Conservation (phyloP, 768 basidiomycete genomes). For the Mycena olivaceomarginata region DNA sequence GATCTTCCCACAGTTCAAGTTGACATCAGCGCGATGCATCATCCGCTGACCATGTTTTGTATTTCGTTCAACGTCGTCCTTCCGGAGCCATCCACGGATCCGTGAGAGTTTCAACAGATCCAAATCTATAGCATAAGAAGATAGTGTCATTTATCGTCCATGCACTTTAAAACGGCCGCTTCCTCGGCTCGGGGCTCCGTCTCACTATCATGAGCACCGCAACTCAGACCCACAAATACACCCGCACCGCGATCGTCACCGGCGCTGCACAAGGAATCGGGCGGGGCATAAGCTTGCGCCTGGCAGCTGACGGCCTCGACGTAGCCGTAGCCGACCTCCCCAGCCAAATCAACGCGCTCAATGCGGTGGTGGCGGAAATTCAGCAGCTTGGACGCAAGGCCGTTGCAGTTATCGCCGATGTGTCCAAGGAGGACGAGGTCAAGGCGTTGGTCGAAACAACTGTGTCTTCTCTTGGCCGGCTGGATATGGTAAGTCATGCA, state of each 20-base stretch:
- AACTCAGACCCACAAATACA: neutral
- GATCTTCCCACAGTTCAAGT: no score
- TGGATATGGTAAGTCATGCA: slow-evolving; percentile 52
- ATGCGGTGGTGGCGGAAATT: slow-evolving; percentile 52
- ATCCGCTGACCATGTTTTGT: no score
- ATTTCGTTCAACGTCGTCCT: no score
- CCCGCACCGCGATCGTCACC: slow-evolving; percentile 52
- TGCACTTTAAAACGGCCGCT: no score
- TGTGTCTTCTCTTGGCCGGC: slow-evolving; percentile 44
- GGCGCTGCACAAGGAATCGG: slow-evolving; percentile 60
- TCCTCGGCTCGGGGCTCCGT: no score
- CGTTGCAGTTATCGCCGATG: slow-evolving; percentile 49
- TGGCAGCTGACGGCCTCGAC: slow-evolving; percentile 57
- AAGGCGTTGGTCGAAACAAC: slow-evolving; percentile 50
- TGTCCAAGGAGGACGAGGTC: slow-evolving; percentile 53
- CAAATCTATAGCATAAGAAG: no score
- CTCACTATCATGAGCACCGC: no score
- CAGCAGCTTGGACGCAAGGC: slow-evolving; percentile 43
- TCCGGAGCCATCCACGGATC: no score
- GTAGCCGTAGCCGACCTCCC: slow-evolving; percentile 55
- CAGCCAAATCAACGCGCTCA: slow-evolving; percentile 42
- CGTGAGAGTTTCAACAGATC: no score
- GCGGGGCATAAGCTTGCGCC: slow-evolving; percentile 53
- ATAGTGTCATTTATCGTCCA: no score
- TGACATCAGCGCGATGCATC: no score